These are phyloP conservation scores for Fusarium anguioides DNA, from an alignment of 2,329 filamentous ascomycete species.

Conservation along the genomic window DNA sequence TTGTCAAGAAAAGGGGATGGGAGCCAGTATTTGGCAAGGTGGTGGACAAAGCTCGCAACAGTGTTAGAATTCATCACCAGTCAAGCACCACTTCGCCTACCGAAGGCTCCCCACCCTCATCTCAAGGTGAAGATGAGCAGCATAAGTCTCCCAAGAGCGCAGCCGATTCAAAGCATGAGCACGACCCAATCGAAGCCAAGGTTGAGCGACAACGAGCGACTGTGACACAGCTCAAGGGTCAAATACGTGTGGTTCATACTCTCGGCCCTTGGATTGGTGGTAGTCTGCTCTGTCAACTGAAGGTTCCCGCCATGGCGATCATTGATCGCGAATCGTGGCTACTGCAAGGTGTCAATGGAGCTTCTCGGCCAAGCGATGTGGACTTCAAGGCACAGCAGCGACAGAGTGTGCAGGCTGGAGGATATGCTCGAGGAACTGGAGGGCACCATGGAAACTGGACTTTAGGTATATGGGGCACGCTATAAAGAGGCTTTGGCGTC, in stretches of 20 bases:
- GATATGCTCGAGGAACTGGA: constrained; percentile 54
- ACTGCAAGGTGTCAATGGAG: constrained; percentile 72
- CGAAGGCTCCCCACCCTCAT: constrained; percentile 37
- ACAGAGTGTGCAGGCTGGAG: constrained; percentile 72
- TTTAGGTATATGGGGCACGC: constrained; percentile 69
- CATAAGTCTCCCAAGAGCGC: constrained; percentile 37
- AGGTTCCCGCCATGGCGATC: constrained; percentile 74
- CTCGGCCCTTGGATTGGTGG: constrained; percentile 81
- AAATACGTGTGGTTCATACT: constrained; percentile 73
- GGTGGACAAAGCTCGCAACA: constrained; percentile 64
- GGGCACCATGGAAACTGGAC: constrained; percentile 67
- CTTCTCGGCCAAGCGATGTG: constrained; percentile 68
- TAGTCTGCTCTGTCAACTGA: constrained; percentile 75
- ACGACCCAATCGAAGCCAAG: constrained; percentile 53
- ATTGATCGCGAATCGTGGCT: constrained; percentile 79
- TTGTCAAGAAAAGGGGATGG: constrained; percentile 80
- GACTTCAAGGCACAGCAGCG: constrained; percentile 68
- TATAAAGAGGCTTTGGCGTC: constrained; percentile 45
- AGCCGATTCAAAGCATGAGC: constrained; percentile 41
- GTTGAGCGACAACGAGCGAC: constrained; percentile 49
- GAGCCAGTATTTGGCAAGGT: constrained; percentile 78
- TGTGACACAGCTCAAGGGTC: constrained; percentile 63
- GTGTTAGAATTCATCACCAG: constrained; percentile 55
- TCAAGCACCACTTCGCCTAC: constrained; percentile 37
- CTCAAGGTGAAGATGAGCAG: constrained; percentile 41